Evolutionary conservation across 1,284 basidiomycete genomes (phyloP).

Genomic region (Trametes hirsuta): DNA sequence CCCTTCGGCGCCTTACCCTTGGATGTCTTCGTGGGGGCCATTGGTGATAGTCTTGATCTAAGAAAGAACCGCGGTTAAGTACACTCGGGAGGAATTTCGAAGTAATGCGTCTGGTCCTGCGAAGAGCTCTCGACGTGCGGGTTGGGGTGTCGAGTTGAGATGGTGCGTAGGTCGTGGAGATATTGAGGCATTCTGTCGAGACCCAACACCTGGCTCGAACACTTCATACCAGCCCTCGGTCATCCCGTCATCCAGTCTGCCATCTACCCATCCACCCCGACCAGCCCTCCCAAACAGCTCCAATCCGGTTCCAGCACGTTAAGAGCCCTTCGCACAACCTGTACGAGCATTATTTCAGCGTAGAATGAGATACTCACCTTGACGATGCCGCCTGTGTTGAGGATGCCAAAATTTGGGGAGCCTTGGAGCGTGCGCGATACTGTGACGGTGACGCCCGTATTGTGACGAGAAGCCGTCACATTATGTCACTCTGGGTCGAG

Average conservation of each 20-base stretch:
- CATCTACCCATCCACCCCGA: constrained; percentile 23
- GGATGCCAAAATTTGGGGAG: constrained; percentile 23
- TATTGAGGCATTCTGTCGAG: not conserved
- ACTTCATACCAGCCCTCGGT: not conserved
- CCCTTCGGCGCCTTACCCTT: constrained; percentile 65
- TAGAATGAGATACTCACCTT: constrained; percentile 24
- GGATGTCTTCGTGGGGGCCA: constrained; percentile 65
- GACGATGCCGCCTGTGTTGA: constrained; percentile 28
- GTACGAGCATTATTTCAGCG: constrained; percentile 10
- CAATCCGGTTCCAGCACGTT: constrained; percentile 4
- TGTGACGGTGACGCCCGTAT: constrained; percentile 15
- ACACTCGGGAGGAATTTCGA: not conserved
- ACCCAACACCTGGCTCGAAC: not conserved
- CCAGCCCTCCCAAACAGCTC: constrained; percentile 7
- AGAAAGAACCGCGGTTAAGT: not conserved
- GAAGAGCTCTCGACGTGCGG: constrained; percentile 11
- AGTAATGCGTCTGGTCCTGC: not conserved
- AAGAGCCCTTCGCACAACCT: constrained; percentile 16
- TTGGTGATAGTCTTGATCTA: constrained; percentile 35
- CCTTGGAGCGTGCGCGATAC: constrained; percentile 10
- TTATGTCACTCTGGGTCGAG: not conserved
- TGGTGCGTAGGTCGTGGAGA: not conserved
- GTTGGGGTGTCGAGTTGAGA: not conserved
- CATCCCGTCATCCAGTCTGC: constrained; percentile 21
- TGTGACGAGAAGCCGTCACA: not conserved